Evolutionary conservation across 108 stramenopile species (phyloP).

Genomic region (Aurantiochytrium sp.): DNA sequence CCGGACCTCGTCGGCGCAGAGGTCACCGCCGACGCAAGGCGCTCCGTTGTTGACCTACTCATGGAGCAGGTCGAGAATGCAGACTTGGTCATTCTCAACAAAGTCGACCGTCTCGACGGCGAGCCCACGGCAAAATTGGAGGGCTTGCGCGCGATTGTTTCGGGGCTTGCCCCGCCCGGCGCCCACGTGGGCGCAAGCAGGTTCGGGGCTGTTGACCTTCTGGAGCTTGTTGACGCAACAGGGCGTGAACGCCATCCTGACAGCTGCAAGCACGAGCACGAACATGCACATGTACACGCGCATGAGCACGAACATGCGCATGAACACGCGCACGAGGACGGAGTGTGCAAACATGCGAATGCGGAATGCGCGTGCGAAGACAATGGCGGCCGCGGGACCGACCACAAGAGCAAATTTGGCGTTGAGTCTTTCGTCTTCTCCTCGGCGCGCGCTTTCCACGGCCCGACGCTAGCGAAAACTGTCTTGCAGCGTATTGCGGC

Average conservation of each 20-base stretch:
- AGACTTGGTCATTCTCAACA: not conserved
- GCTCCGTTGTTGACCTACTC: not conserved
- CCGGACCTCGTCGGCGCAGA: not conserved
- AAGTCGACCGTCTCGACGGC: not conserved
- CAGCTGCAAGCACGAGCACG: not conserved
- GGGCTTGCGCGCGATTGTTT: not conserved
- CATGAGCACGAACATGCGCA: not conserved
- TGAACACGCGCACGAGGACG: not conserved
- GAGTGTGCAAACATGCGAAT: too few species aligned
- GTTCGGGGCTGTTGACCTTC: not conserved
- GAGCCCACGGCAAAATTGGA: not conserved
- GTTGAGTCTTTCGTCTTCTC: not conserved
- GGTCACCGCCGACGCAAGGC: not conserved
- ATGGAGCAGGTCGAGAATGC: constrained; percentile 17
- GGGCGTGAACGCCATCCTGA: too few species aligned
- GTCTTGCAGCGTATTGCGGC: not conserved
- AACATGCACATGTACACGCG: too few species aligned
- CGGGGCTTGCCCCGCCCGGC: too few species aligned
- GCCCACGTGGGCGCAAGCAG: not conserved
- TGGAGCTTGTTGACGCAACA: not conserved
- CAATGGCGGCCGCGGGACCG: not conserved
- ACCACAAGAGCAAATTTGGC: not conserved
- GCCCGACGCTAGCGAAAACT: not conserved
- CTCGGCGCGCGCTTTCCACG: not conserved
- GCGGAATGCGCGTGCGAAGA: too few species aligned